Base-by-base conservation (phyloP, 495 filamentous ascomycete genomes). In the Penicillium psychrofluorescens region DNA sequence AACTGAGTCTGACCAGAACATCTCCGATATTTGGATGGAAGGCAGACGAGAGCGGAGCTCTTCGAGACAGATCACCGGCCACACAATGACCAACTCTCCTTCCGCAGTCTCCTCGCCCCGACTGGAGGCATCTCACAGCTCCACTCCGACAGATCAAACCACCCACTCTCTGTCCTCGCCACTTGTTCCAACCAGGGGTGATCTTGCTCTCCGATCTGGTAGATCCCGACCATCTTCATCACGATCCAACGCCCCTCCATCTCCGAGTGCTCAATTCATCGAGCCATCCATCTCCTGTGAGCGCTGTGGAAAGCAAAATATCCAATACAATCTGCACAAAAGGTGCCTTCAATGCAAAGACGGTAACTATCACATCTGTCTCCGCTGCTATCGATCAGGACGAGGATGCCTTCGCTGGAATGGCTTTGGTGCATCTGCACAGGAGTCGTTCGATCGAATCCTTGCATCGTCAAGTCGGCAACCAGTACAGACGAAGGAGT, bases 261-360 rank as follows among this genome's bases (percentile, higher is more conserved):
- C 54, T 34, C 61, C 64, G 4, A 68, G 70, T 11, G 56, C 69
- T 10, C 70, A 74, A 1, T 90, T 77, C 52, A 45, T 66, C 4
- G 88, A 92, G 50, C 88, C 90, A 2, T 75, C 75, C 0, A 76
- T 95, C 42, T 72, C 70, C 28, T 95, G 90, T 56, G 73, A 79
- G 22, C 62, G 76, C 28, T 95, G 90, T 57, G 59, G 65, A 12
- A 80, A 71, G 45, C 29, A 61, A 3, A 71, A 85, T 43, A 87
- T 95, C 44, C 80, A 92, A 57, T 88, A 95, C 51, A 77, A 84
- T 2, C 67, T 94, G 0, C 88, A 95, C 59, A 88, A 85, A 62
- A 80, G 81, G 58, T 95, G 90, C 63, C 51, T 64, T 7, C 63
- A 67, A 35, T 95, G 90, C 62, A 70, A 74, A 33, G 57, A 71